phyloP scores from a whole-genome alignment of 2,329 filamentous ascomycete species.

The Cladophialophora carrionii region DNA sequence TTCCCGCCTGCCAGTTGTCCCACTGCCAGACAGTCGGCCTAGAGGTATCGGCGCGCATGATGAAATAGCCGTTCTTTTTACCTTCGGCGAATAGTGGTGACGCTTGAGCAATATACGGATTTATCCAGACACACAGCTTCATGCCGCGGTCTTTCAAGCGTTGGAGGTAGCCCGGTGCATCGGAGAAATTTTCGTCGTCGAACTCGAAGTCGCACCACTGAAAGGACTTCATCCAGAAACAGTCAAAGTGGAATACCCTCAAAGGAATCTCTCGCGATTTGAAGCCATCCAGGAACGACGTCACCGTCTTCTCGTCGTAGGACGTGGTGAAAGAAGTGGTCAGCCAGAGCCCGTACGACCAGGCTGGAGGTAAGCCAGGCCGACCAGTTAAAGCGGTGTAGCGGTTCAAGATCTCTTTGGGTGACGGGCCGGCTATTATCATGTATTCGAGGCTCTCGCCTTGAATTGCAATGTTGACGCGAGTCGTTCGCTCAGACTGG shows the following conservation, averaged over 20 bases:
- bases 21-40: slow-evolving; percentile 65
- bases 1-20: slow-evolving; percentile 77
- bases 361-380: slow-evolving; percentile 64
- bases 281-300: slow-evolving; percentile 69
- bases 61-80: slow-evolving; percentile 66
- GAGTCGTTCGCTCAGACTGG: slow-evolving; percentile 66
- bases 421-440: slow-evolving; percentile 68
- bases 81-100: slow-evolving; percentile 67
- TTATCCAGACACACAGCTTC: slow-evolving; percentile 76
- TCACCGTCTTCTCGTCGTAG: slow-evolving; percentile 67
- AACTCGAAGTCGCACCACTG: slow-evolving; percentile 77
- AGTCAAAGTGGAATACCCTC: slow-evolving; percentile 75
- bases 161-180: slow-evolving; percentile 66
- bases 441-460: slow-evolving; percentile 70
- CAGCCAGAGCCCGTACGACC: slow-evolving; percentile 74
- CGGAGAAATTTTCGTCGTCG: slow-evolving; percentile 68
- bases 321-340: slow-evolving; percentile 71
- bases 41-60: slow-evolving; percentile 70
- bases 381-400: slow-evolving; percentile 67
- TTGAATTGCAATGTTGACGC: slow-evolving; percentile 67
- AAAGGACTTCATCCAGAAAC: slow-evolving; percentile 77
- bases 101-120: slow-evolving; percentile 72
- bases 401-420: slow-evolving; percentile 67
- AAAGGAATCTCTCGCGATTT: slow-evolving; percentile 65
- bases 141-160: slow-evolving; percentile 67